These are phyloP conservation scores for Lentinula lateritia DNA, from an alignment of 768 basidiomycete genomes.

Conservation along the genomic window DNA sequence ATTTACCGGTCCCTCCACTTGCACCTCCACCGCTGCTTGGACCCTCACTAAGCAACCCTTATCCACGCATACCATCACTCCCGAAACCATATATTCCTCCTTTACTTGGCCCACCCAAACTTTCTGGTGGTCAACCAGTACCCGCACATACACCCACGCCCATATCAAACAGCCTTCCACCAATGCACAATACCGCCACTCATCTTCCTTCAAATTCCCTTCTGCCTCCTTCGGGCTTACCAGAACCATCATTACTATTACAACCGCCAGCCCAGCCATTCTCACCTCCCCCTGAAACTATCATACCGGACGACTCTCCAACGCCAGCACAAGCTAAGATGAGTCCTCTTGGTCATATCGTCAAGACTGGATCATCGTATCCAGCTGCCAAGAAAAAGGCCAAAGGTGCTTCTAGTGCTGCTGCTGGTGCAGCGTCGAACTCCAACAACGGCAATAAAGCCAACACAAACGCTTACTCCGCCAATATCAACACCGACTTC, in stretches of 20 bases:
- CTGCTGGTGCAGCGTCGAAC: conserved; percentile 10
- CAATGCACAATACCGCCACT: not conserved
- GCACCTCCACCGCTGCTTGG: conserved; percentile 12
- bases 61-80: conserved; percentile 8
- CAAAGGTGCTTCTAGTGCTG: conserved; percentile 14
- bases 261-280: conserved; percentile 8
- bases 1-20: conserved; percentile 10
- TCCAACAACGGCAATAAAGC: not conserved
- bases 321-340: conserved; percentile 59
- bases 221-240: not conserved
- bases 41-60: conserved; percentile 9
- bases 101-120: not conserved
- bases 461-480: not conserved
- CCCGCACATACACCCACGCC: not conserved
- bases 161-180: not conserved
- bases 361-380: conserved; percentile 41
- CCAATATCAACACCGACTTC: not conserved
- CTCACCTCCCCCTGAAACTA: conserved; percentile 15
- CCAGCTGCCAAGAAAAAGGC: conserved; percentile 60
- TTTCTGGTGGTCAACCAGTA: not conserved
- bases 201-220: not conserved
- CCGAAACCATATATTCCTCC: not conserved
- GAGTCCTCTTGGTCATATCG: conserved; percentile 74
- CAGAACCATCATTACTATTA: not conserved
- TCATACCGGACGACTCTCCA: conserved; percentile 63